These are phyloP conservation scores for Trichoderma asperellum DNA, from an alignment of 2,329 filamentous ascomycete species.

Conservation along the genomic window DNA sequence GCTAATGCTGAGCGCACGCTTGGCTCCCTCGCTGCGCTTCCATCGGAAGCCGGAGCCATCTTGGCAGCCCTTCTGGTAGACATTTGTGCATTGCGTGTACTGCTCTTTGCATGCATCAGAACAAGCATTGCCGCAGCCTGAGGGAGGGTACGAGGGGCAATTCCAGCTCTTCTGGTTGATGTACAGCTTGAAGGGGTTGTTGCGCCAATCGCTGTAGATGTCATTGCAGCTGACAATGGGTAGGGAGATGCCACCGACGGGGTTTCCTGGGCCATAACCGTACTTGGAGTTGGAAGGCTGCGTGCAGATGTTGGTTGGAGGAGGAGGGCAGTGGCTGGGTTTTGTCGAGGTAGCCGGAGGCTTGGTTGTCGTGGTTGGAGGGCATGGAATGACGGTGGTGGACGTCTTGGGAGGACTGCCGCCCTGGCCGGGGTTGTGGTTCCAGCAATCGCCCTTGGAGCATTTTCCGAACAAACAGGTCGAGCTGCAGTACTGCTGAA, in stretches of 20 bases:
- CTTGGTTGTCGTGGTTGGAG: constrained; percentile 37
- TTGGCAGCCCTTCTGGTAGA: constrained; percentile 56
- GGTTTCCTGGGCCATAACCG: constrained; percentile 68
- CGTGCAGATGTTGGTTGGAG: constrained; percentile 56
- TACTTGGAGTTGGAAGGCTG: constrained; percentile 60
- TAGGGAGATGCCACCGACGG: constrained; percentile 56
- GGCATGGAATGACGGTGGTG: constrained; percentile 43
- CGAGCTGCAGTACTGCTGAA: constrained; percentile 50
- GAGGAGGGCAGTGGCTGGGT: constrained; percentile 47
- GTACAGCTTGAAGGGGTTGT: constrained; percentile 58
- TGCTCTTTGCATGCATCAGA: constrained; percentile 58
- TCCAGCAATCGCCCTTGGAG: constrained; percentile 50
- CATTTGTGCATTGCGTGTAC: constrained; percentile 52
- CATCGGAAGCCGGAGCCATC: constrained; percentile 37
- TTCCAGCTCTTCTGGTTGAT: constrained; percentile 46
- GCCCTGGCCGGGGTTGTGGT: constrained; percentile 37
- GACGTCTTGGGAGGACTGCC: constrained; percentile 39
- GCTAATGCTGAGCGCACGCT: constrained; percentile 28
- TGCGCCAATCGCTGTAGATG: constrained; percentile 46
- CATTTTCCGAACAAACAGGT: constrained; percentile 44
- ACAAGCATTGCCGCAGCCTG: constrained; percentile 48
- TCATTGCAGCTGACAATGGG: constrained; percentile 62
- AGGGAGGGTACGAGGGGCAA: constrained; percentile 51
- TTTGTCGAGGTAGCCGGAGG: constrained; percentile 40
- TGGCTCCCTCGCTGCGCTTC: constrained; percentile 35